phyloP scores from a whole-genome alignment of 83 land plant species.

The Larix sibirica region DNA sequence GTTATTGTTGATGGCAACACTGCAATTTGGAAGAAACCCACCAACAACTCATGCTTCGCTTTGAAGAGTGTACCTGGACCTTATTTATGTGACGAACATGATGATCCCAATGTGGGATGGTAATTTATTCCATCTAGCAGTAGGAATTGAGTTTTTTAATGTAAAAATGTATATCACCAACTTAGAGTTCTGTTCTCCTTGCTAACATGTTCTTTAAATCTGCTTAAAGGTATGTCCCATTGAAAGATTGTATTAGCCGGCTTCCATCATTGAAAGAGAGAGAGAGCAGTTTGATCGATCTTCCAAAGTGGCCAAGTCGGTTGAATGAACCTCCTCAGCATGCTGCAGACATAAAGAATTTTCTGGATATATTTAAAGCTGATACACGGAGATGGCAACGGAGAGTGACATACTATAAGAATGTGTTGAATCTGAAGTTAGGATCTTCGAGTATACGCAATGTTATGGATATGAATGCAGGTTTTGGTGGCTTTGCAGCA shows the following conservation, averaged over 20 bases:
- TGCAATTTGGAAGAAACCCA: constrained; percentile 87
- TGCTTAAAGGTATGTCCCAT: constrained; percentile 64
- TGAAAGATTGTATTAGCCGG: constrained; percentile 65
- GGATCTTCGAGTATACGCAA: constrained; percentile 72
- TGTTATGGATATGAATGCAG: constrained; percentile 95
- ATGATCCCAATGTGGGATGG: constrained; percentile 82
- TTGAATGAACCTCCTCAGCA: constrained; percentile 51
- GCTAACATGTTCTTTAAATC: not conserved
- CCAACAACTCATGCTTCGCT: constrained; percentile 60
- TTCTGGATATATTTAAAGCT: constrained; percentile 66
- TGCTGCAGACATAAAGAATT: constrained; percentile 41
- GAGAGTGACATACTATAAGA: constrained; percentile 66
- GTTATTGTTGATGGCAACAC: constrained; percentile 78
- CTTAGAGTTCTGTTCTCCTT: not conserved
- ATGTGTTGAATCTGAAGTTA: constrained; percentile 53
- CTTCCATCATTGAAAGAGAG: constrained; percentile 24
- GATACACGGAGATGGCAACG: constrained; percentile 62
- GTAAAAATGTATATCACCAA: not conserved
- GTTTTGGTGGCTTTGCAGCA: constrained; percentile 94
- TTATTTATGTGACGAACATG: constrained; percentile 56
- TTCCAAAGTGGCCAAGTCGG: constrained; percentile 76
- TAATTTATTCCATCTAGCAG: constrained; percentile 17
- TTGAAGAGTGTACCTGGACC: constrained; percentile 56
- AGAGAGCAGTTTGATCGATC: constrained; percentile 34
- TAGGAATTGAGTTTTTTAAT: not conserved